Evolutionary conservation across 805 yeast species (phyloP).

Genomic region (Ogataea angusta): DNA sequence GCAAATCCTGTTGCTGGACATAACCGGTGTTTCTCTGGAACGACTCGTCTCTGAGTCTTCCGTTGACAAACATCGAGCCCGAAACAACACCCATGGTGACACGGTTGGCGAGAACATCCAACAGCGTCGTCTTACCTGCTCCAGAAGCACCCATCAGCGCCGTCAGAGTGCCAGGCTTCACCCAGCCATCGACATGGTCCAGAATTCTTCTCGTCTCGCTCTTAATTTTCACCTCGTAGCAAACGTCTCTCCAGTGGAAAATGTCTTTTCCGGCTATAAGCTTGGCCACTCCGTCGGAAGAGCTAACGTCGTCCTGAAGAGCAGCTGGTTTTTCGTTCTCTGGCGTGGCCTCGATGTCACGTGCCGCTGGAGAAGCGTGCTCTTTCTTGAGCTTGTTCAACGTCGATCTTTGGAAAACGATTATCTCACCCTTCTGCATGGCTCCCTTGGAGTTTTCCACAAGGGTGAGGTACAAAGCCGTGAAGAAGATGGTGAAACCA

Average conservation of each 20-base stretch:
- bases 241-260: conserved; percentile 76
- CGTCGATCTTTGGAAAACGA: conserved; percentile 53
- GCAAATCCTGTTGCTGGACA: conserved; percentile 60
- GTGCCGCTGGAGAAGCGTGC: conserved; percentile 20
- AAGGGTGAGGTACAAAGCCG: conserved; percentile 48
- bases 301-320: conserved; percentile 25
- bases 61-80: conserved; percentile 58
- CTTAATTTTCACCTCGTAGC: conserved; percentile 66
- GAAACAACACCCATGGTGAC: conserved; percentile 54
- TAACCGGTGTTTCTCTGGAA: conserved; percentile 56
- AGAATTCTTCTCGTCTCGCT: conserved; percentile 58
- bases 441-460: conserved; percentile 61
- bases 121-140: conserved; percentile 58
- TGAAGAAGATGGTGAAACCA: conserved; percentile 54
- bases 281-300: conserved; percentile 27
- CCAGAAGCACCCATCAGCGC: conserved; percentile 71
- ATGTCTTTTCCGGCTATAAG: conserved; percentile 42
- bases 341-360: conserved; percentile 26
- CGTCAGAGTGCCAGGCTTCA: conserved; percentile 77
- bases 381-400: conserved; percentile 45
- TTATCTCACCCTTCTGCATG: conserved; percentile 67
- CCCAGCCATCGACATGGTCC: conserved; percentile 74
- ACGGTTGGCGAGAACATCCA: conserved; percentile 52
- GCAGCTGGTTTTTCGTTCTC: conserved; percentile 27
- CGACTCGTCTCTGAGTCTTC: conserved; percentile 44